Evolutionary conservation across 768 basidiomycete species (phyloP).

Genomic region (Amanita fuliginea): DNA sequence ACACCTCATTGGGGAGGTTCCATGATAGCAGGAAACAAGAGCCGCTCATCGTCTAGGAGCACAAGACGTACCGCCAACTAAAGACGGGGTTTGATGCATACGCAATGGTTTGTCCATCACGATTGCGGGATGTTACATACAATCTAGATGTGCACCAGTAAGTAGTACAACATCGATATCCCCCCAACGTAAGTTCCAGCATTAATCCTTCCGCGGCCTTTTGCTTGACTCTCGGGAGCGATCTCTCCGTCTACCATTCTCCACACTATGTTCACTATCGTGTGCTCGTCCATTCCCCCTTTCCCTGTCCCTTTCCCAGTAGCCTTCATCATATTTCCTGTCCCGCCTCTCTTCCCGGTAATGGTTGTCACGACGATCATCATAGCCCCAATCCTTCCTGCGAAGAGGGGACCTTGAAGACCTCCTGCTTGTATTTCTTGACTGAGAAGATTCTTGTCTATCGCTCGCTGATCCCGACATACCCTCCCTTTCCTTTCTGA

Average conservation of each 20-base stretch:
- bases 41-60: neutral
- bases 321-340: slow-evolving; percentile 10
- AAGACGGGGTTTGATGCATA: neutral
- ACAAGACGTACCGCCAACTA: neutral
- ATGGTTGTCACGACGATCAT: slow-evolving; percentile 14
- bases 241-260: slow-evolving; percentile 8
- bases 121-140: neutral
- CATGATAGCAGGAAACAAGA: slow-evolving; percentile 2
- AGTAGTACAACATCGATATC: neutral
- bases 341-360: slow-evolving; percentile 10
- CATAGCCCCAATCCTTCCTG: slow-evolving; percentile 18
- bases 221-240: slow-evolving; percentile 6
- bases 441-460: slow-evolving; percentile 24
- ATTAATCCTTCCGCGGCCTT: neutral
- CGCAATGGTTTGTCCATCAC: neutral
- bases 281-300: slow-evolving; percentile 17
- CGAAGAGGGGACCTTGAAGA: slow-evolving; percentile 42
- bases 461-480: slow-evolving; percentile 13
- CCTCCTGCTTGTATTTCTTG: slow-evolving; percentile 34
- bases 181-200: neutral
- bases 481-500: slow-evolving; percentile 52
- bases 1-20: slow-evolving; percentile 6
- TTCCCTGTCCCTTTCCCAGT: slow-evolving; percentile 12
- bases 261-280: slow-evolving; percentile 21
- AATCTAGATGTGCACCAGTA: neutral